A percentile compares a stretch with the other conserved stretches of the same genome.
These are phyloP conservation scores for Russula griseocarnosa DNA, from an alignment of 768 basidiomycete species.

Conservation along the genomic window DNA sequence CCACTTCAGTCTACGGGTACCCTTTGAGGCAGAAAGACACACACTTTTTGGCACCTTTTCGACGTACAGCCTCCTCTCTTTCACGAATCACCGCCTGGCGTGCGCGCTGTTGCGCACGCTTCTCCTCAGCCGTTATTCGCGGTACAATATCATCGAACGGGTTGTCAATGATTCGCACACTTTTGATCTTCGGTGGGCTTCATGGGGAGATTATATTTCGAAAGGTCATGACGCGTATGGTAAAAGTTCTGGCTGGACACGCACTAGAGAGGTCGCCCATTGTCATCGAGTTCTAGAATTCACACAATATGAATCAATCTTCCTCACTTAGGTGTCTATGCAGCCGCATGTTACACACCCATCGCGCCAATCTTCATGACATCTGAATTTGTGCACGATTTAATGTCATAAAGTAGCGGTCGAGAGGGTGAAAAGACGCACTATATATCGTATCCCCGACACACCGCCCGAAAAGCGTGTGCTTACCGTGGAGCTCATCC, in stretches of 20 bases:
- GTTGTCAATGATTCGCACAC: slow-evolving; percentile 81
- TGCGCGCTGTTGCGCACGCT: slow-evolving; percentile 77
- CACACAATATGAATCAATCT: slow-evolving; percentile 18
- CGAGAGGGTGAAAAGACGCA: slow-evolving; percentile 36
- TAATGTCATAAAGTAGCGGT: background rate
- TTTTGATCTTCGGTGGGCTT: slow-evolving; percentile 89
- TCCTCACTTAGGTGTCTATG: background rate
- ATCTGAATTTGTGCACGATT: slow-evolving; percentile 45
- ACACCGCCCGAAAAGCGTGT: slow-evolving; percentile 89
- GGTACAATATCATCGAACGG: slow-evolving; percentile 95
- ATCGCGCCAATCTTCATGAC: slow-evolving; percentile 88
- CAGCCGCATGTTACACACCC: slow-evolving; percentile 47
- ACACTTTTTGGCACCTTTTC: slow-evolving; percentile 81
- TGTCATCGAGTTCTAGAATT: slow-evolving; percentile 59
- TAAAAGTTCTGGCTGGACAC: slow-evolving; percentile 28
- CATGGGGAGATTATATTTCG: background rate
- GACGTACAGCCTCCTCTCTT: slow-evolving; percentile 67
- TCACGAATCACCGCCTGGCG: slow-evolving; percentile 70
- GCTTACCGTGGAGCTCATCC: slow-evolving; percentile 90
- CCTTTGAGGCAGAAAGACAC: background rate
- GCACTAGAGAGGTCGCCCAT: slow-evolving; percentile 79
- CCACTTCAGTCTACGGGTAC: background rate
- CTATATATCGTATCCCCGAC: slow-evolving; percentile 89
- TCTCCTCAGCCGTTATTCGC: slow-evolving; percentile 92
- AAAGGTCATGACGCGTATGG: slow-evolving; percentile 7